Conservation (phyloP, 805 yeast genomes). For the Spathaspora hagerdaliae region DNA sequence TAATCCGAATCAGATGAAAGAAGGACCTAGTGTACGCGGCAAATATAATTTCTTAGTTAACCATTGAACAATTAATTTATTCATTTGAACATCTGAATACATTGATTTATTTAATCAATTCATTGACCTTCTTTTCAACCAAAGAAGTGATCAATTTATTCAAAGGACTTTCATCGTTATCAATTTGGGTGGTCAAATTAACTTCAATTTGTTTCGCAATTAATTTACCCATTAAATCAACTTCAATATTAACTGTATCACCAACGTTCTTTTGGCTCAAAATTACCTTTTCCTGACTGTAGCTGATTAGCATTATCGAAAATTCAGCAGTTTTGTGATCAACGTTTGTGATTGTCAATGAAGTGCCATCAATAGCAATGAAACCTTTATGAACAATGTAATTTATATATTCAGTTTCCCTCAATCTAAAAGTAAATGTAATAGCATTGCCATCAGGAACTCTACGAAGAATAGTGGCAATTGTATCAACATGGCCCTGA, state of each 20-base stretch:
- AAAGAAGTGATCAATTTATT: conserved; percentile 39
- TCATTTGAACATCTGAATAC: no score
- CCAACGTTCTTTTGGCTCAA: conserved; percentile 64
- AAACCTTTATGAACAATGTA: conserved; percentile 95
- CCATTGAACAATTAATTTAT: no score
- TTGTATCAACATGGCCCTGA: conserved; percentile 95
- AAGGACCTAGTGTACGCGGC: no score
- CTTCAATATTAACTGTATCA: conserved; percentile 81
- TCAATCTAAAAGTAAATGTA: conserved; percentile 66
- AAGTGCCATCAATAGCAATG: conserved; percentile 88
- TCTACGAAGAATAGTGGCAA: conserved; percentile 57
- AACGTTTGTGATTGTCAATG: conserved; percentile 81
- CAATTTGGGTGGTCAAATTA: conserved; percentile 51
- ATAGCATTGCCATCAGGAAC: conserved; percentile 72
- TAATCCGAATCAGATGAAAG: no score
- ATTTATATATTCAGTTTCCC: conserved; percentile 56
- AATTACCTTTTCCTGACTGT: conserved; percentile 80
- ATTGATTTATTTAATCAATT: neutral
- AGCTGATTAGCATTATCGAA: conserved; percentile 85
- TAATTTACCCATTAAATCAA: conserved; percentile 89
- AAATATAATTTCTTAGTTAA: no score
- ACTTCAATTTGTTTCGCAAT: conserved; percentile 79
- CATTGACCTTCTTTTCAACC: conserved; percentile 27
- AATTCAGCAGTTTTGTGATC: conserved; percentile 56
- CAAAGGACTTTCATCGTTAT: conserved; percentile 46